A percentile compares a stretch with the other conserved stretches of the same genome.
Conservation (phyloP, 495 filamentous ascomycete genomes). For the Penicillium cosmopolitanum region DNA sequence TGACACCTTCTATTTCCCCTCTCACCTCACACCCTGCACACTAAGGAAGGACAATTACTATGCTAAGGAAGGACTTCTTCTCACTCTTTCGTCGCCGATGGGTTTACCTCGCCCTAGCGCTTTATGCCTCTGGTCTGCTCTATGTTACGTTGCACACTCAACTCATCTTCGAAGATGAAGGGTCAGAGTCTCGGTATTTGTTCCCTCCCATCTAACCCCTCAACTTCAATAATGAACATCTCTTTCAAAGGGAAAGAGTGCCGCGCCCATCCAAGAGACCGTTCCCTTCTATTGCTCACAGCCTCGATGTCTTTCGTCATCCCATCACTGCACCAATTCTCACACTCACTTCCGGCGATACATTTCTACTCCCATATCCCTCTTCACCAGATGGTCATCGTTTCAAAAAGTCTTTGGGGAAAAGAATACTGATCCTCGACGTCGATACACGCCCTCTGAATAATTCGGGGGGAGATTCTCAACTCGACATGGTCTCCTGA, state of each 20-base stretch:
- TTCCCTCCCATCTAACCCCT: background rate
- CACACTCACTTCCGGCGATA: conserved; percentile 1
- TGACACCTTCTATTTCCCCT: too few relatives aligned
- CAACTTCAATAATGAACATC: too few relatives aligned
- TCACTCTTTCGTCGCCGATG: background rate
- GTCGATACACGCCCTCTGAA: conserved; percentile 41
- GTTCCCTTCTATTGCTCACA: background rate
- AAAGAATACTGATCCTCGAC: conserved; percentile 43
- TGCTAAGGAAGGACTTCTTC: background rate
- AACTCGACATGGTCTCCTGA: conserved; percentile 24
- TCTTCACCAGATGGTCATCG: background rate
- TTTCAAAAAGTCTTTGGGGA: conserved; percentile 31
- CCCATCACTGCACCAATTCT: conserved; percentile 1
- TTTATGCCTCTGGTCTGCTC: background rate
- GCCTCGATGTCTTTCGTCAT: background rate
- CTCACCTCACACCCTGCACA: too few relatives aligned
- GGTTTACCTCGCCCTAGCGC: background rate
- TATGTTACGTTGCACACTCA: background rate
- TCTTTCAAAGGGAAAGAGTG: too few relatives aligned
- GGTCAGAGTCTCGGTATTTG: background rate
- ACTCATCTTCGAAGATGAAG: background rate
- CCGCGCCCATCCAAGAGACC: too few relatives aligned
- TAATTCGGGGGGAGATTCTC: conserved; percentile 32
- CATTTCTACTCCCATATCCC: conserved; percentile 4
- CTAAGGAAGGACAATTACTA: background rate